Evolutionary conservation across 768 basidiomycete species (phyloP).

Genomic region (Mycena leptocephala): DNA sequence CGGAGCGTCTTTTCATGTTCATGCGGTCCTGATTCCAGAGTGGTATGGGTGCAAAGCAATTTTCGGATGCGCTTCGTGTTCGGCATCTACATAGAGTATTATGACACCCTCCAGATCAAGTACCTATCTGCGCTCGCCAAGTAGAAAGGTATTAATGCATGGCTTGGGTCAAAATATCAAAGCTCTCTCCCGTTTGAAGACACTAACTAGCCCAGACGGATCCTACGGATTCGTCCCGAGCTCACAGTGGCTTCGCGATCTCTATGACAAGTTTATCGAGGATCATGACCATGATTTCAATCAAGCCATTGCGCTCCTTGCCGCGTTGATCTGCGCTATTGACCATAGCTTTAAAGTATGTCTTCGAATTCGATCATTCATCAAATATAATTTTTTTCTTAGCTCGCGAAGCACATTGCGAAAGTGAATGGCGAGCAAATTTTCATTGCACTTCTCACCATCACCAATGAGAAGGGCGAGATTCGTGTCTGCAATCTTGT

Average conservation of each 20-base stretch:
- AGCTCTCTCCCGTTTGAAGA: background rate
- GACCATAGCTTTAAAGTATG: slow-evolving; percentile 14
- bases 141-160: background rate
- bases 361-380: too few relatives aligned
- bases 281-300: slow-evolving; percentile 37
- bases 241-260: slow-evolving; percentile 35
- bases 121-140: slow-evolving; percentile 6
- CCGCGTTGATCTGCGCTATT: background rate
- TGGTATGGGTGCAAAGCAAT: slow-evolving; percentile 45
- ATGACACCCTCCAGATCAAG: slow-evolving; percentile 30
- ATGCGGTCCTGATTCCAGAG: slow-evolving; percentile 39
- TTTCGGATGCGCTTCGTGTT: slow-evolving; percentile 37
- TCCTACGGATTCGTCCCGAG: slow-evolving; percentile 3
- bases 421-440: slow-evolving; percentile 43
- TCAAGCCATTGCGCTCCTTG: slow-evolving; percentile 35
- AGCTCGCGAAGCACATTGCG: slow-evolving; percentile 47
- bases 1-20: slow-evolving; percentile 31
- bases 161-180: background rate
- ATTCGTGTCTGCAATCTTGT: slow-evolving; percentile 41
- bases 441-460: slow-evolving; percentile 44
- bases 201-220: background rate
- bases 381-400: too few relatives aligned
- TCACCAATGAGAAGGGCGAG: slow-evolving; percentile 48
- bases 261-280: slow-evolving; percentile 47
- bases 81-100: slow-evolving; percentile 39